Evolutionary conservation across 441 rosid genomes (phyloP), one percentile per base, ranked within the genome.

Genomic region (Syzygium malaccense): DNA sequence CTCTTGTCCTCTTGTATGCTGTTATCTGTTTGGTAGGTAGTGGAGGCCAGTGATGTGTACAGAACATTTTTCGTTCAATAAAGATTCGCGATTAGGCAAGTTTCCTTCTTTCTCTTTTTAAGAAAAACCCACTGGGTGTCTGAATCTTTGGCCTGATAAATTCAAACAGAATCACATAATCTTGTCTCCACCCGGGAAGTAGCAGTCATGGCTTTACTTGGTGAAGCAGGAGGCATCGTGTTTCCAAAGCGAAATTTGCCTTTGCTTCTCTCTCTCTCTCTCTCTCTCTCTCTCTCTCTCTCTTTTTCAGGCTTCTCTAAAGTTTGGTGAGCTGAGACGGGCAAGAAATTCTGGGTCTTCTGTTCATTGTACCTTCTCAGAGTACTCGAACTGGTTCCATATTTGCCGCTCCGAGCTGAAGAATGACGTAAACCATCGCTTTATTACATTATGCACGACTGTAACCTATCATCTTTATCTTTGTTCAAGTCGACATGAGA

Each of bases 21-120:
- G 58, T 62, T 68, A 28, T 53, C 85, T 88, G 58, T 87, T 80
- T 88, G 84, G 86, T 86, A 55, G 89, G 58, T 56, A 30, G 53
- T 89, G 86, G 89, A 71, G 79, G 68, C 54, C 89, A 71, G 80
- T 71, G 49, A 71, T 62, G 64, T 92, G 94, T 91, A 91, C 87
- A 94, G 88, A 10, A 62, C 86, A 80, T 86, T 87, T 32, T 68
- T 88, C 87, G 86, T 86, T 89, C 86, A 93, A 92, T 91, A 92
- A 91, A 88, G 48, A 90, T 87, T 86, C 87, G 30, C 86, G 75
- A 78, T 88, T 89, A 86, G 85, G 20, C 88, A 86, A 55, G 55
- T 20, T 71, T 37, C 49, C 28, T 37, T 20, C 28, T 20, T 6
- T 20, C 80, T 37, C 49, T 37, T 37, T 33, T 45, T 25, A 37